These are phyloP conservation scores for Kitagawia praeruptora DNA, from an alignment of 129 eudicot genomes.

Conservation along the genomic window DNA sequence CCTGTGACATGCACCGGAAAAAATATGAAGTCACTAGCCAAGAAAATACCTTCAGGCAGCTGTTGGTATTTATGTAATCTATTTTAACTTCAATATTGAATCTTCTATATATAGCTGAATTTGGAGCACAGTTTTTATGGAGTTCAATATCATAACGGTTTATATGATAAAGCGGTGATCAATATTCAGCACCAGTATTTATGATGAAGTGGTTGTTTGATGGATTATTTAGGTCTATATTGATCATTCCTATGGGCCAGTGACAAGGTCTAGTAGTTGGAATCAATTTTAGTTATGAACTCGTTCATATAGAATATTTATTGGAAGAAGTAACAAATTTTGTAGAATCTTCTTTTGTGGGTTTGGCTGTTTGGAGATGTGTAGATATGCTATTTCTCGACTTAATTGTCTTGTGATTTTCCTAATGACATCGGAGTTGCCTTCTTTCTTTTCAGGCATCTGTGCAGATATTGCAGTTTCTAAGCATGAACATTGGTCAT, in stretches of 20 bases:
- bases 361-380: background rate
- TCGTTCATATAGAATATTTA: background rate
- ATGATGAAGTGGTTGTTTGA: background rate
- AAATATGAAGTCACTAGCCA: background rate
- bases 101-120: background rate
- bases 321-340: background rate
- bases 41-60: background rate
- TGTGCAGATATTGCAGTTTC: slow-evolving; percentile 89
- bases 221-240: background rate
- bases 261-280: background rate
- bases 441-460: slow-evolving; percentile 46
- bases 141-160: background rate
- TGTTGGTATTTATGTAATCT: background rate
- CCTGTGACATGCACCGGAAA: background rate
- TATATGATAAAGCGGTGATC: background rate
- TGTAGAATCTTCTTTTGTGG: background rate
- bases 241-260: background rate
- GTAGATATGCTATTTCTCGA: background rate
- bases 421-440: background rate
- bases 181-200: background rate
- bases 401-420: background rate
- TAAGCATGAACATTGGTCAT: slow-evolving; percentile 92
- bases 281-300: background rate
- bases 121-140: background rate
- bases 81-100: background rate